Evolutionary conservation across 176 grass and related monocot genomes (phyloP).

Genomic region (Bolboschoenus planiculmis): DNA sequence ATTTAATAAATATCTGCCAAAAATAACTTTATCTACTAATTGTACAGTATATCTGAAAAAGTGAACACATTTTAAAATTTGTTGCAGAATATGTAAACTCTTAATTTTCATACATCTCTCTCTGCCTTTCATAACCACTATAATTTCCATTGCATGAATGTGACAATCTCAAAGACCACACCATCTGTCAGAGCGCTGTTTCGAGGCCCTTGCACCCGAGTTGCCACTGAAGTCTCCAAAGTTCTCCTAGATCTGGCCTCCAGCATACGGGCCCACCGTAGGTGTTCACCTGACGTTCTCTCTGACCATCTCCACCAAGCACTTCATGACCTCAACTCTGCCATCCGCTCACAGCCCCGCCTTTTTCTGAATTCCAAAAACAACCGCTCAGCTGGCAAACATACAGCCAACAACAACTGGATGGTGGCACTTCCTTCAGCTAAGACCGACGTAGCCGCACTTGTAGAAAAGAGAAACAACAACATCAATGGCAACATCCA

Average conservation of each 20-base stretch:
- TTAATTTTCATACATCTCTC: not conserved
- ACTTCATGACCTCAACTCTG: conserved; percentile 55
- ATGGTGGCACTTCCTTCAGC: conserved; percentile 38
- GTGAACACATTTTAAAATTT: not conserved
- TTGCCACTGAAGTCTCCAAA: conserved; percentile 68
- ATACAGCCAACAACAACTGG: conserved; percentile 9
- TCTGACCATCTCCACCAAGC: conserved; percentile 66
- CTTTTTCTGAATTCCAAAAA: conserved; percentile 59
- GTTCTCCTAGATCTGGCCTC: conserved; percentile 71
- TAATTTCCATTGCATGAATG: conserved; percentile 1
- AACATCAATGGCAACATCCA: not conserved
- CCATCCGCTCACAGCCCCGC: conserved; percentile 56
- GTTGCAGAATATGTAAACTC: not conserved
- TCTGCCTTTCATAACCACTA: not conserved
- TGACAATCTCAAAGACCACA: conserved; percentile 41
- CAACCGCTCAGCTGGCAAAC: conserved; percentile 24
- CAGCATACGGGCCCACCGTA: conserved; percentile 41
- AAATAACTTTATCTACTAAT: not conserved
- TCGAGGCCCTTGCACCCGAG: conserved; percentile 59
- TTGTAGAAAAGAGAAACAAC: conserved; percentile 36
- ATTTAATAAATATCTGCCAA: not conserved
- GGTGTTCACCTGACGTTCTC: conserved; percentile 52
- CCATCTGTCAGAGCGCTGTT: conserved; percentile 54
- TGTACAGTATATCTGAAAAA: not conserved
- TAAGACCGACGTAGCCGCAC: conserved; percentile 47